Evolutionary conservation across 352 stramenopile species (phyloP), one percentile per base, ranked within the genome.

Genomic region (Phytophthora fragariae): DNA sequence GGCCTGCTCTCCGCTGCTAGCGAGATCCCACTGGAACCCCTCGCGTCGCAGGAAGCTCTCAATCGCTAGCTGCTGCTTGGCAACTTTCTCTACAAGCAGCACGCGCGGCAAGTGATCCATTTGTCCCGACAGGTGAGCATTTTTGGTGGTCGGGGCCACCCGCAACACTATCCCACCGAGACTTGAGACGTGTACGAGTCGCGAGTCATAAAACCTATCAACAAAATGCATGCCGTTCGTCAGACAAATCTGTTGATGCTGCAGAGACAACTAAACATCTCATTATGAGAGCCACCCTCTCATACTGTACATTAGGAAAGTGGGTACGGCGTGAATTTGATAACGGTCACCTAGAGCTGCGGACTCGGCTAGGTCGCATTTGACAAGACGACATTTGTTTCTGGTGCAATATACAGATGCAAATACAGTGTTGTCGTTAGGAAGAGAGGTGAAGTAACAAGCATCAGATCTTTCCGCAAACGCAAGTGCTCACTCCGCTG

Each of bases 361-460:
- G 5, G 76, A 93, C 60, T 93, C 85, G 17, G 84, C 72, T 31
- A 97, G 80, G 52, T 95, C 84, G 57, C 90, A 92, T 69, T 93
- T 92, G 64, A 92, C 77, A 4, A 97, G 59, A 12, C 63, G 41
- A 27, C 69, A 76, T 4, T 75, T 67, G 46, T 79, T 93, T 64
- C 80, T 93, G 62, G 46, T 46, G 10, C n/a, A 29, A 21, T 2
- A 33, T 12, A 57, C 24, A 65, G 11, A 57, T 46, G 24, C 15
- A 47, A 50, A n/a, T 50, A 7, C 44, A 50, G 44, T 24, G 14
- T 11, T 50, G 44, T 50, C 39, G 39, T 46, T n/a, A 46, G 39
- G 24, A 50, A 21, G 35, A 60, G 29, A 11, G 21, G 56, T 35
- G 10, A 53, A 29, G 31, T n/a, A 27, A 54, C 17, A 12, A 19